Base-by-base conservation (phyloP, 352 stramenopile genomes). In the Nothophytophthora sp. region DNA sequence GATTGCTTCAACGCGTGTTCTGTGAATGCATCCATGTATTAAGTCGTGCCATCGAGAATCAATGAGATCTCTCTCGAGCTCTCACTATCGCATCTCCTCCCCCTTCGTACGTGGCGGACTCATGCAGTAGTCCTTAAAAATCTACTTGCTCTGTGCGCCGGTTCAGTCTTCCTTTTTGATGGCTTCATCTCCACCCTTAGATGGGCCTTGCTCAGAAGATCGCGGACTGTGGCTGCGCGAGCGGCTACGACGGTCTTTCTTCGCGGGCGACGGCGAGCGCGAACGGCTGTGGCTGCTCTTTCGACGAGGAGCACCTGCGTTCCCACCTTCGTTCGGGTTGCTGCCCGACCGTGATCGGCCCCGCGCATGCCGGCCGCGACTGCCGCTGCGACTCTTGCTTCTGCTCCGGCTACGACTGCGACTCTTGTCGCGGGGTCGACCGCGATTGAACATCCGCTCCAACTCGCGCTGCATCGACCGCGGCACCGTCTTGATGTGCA, bases 401-500 rank as follows among this genome's bases (percentile, higher is more conserved):
- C 69, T 72, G 55, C 73, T 81, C 7, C 53, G 60, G 32, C 71
- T 76, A 12, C 50, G 52, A 40, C 76, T 81, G 29, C 62, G 62
- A 36, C 70, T 85, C 63, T 80, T 83, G 18, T 63, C 59, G 13
- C 45, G 37, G 18, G 33, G 45, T 34, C 41, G 60, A 15, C 64
- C 65, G n/a, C 75, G 81, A 50, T 96, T 95, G 59, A 92, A 96
- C 47, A 90, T 80, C 25, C 67, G 78, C 56, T 97, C 71, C 9
- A 97, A 66, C 51, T 97, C 89, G 24, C 75, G 74, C 59, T 92
- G 70, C 66, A 98, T 90, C 15, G 82, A 74, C 1, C 78, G 70
- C 7, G 86, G 82, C 5, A 97, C 87, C 11, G 90, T 96, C 53
- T 95, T 90, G 50, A 99, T 96, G 71, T 99, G 98, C 96, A 99